Base-by-base conservation (phyloP, 2,329 filamentous ascomycete species). In the Pyrenochaeta sp. region DNA sequence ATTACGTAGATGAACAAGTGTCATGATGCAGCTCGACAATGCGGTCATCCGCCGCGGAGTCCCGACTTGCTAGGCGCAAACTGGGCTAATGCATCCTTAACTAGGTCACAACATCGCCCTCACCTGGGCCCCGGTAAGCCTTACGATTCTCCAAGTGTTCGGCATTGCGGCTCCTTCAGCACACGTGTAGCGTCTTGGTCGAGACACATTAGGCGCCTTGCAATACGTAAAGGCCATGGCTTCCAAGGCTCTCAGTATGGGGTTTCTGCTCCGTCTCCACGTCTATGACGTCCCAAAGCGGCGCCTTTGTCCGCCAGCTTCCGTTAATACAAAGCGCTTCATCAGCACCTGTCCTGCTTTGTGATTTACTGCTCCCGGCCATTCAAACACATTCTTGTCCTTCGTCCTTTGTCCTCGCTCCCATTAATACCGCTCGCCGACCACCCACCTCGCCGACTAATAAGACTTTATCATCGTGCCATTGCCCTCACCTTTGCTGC, bases 51-150 rank as follows among this genome's bases (percentile, higher is more conserved):
- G 50, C 45, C 37, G 47, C 43, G 23, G 40, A 29, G 15, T 49
- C 43, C 52, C 50, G 52, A 32, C 31, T 36, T 51, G 45, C 46
- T 56, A 47, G 42, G 14, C 33, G 30, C 49, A 9, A 56, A 45
- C 31, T 42, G 39, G 33, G 41, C 57, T 67, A 57, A 65, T 49
- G 46, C 46, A 37, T 37, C 47, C 33, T 12, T 18, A n/a, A n/a
- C n/a, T 48, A 72, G 69, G 63, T 14, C 69, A 73, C 58, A 69
- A 72, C 45, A 64, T 63, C 40, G 69, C 69, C 63, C 71, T 71
- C 67, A 69, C 62, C 42, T 73, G 68, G 65, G 51, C 61, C 21
- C 66, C 69, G 4, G 60, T 71, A 33, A 60, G 67, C 30, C 64
- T 73, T 9, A 65, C 64, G 5, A 58, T 72, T 29, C 57, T 71